Evolutionary conservation across 768 basidiomycete genomes (phyloP).

Genomic region (Russula emetica): DNA sequence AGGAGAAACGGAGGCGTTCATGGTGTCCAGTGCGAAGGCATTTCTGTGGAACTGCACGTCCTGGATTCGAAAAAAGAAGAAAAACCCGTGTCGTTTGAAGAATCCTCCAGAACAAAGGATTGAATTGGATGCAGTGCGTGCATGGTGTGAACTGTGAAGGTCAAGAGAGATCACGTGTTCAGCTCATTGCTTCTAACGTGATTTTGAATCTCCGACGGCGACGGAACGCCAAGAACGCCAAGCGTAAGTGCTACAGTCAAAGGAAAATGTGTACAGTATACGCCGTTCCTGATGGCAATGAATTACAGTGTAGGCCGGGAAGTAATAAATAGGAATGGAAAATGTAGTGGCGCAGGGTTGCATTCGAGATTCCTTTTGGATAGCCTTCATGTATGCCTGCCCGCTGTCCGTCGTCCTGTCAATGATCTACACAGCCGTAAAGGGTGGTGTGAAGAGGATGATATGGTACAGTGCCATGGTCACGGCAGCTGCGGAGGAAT

Average conservation of each 20-base stretch:
- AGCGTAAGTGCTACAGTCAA: neutral
- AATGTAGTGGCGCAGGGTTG: neutral
- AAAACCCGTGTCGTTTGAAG: neutral
- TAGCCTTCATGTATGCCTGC: neutral
- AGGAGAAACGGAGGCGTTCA: neutral
- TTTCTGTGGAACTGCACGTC: neutral
- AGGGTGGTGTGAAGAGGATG: neutral
- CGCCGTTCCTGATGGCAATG: neutral
- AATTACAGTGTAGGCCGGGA: neutral
- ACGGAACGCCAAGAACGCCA: too few species aligned
- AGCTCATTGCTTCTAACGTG: too few species aligned
- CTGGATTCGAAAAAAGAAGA: too few species aligned
- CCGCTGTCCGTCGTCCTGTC: neutral
- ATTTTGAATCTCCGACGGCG: too few species aligned
- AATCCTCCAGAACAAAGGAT: neutral
- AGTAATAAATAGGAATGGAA: neutral
- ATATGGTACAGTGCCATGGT: neutral
- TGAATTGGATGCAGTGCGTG: neutral
- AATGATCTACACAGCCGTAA: neutral
- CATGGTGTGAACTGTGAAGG: neutral
- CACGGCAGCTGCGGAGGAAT: neutral
- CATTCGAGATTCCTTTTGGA: neutral
- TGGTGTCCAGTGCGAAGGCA: neutral
- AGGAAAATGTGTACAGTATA: neutral
- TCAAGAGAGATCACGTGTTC: too few species aligned